Percentiles rank a stretch among this genome's conserved stretches.
These are phyloP conservation scores for Mycena floridula DNA, from an alignment of 768 basidiomycete genomes.

Conservation along the genomic window DNA sequence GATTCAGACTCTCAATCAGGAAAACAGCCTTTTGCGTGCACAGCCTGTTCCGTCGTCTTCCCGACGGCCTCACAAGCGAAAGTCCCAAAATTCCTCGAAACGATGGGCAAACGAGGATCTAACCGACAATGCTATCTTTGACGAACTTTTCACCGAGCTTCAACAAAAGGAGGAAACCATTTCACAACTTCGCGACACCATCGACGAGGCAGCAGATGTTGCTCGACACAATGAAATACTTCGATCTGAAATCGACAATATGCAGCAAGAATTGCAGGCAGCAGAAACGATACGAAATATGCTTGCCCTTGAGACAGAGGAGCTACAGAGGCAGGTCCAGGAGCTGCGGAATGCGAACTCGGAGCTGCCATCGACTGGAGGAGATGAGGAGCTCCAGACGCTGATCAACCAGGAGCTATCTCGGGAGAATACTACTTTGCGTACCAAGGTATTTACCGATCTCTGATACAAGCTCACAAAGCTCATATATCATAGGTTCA, in stretches of 20 bases:
- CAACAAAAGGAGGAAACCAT: constrained; percentile 4
- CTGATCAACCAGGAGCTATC: constrained; percentile 11
- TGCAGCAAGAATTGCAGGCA: neutral
- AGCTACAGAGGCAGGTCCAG: constrained; percentile 6
- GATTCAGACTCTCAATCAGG: neutral
- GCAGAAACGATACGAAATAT: neutral
- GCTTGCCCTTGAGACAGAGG: constrained; percentile 5
- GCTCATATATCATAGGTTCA: no score
- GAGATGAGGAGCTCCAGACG: constrained; percentile 10
- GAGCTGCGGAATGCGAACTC: constrained; percentile 6
- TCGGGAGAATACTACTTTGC: constrained; percentile 5
- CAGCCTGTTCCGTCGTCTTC: neutral
- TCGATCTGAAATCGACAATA: neutral
- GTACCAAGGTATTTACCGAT: no score
- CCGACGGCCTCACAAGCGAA: neutral
- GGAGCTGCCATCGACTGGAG: constrained; percentile 5
- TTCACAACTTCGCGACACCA: neutral
- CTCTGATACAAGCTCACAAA: no score
- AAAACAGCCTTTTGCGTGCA: neutral
- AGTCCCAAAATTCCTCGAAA: neutral
- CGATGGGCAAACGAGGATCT: neutral
- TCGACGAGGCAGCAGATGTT: neutral
- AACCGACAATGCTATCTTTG: neutral
- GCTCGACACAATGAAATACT: neutral
- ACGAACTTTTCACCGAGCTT: constrained; percentile 1